Evolutionary conservation across 768 basidiomycete genomes (phyloP).

Genomic region (Kwoniella heveanensis): DNA sequence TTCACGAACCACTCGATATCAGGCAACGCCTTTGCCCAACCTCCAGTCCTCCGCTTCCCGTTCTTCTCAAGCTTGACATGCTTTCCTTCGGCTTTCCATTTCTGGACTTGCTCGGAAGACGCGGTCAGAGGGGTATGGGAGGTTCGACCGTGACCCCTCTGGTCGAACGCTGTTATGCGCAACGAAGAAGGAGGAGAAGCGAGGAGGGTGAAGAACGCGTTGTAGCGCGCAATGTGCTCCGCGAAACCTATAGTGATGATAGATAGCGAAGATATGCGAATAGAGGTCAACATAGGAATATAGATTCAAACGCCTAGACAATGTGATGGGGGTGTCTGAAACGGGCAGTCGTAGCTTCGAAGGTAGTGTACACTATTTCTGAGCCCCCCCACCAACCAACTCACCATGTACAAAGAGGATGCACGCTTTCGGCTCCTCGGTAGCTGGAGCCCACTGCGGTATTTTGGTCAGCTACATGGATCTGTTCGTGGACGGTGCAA

Average conservation of each 20-base stretch:
- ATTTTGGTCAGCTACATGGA: no score
- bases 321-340: no score
- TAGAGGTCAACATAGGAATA: background rate
- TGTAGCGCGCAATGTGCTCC: conserved; percentile 47
- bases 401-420: conserved; percentile 49
- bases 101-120: conserved; percentile 23
- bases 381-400: conserved; percentile 1
- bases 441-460: conserved; percentile 38
- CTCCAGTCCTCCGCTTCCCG: conserved; percentile 41
- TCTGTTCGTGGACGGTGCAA: no score
- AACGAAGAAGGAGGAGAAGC: conserved; percentile 38
- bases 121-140: conserved; percentile 30
- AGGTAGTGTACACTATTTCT: no score
- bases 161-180: conserved; percentile 47
- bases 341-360: no score
- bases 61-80: conserved; percentile 37
- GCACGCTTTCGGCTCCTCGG: conserved; percentile 37
- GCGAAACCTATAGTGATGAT: conserved; percentile 40
- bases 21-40: conserved; percentile 46
- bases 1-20: conserved; percentile 52
- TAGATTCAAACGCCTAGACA: no score
- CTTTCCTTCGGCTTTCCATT: conserved; percentile 46
- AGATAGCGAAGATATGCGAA: background rate
- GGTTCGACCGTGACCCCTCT: conserved; percentile 48
- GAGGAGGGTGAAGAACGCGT: conserved; percentile 42